Evolutionary conservation across 1,284 basidiomycete species (phyloP).

Genomic region (Marasmius sp.): DNA sequence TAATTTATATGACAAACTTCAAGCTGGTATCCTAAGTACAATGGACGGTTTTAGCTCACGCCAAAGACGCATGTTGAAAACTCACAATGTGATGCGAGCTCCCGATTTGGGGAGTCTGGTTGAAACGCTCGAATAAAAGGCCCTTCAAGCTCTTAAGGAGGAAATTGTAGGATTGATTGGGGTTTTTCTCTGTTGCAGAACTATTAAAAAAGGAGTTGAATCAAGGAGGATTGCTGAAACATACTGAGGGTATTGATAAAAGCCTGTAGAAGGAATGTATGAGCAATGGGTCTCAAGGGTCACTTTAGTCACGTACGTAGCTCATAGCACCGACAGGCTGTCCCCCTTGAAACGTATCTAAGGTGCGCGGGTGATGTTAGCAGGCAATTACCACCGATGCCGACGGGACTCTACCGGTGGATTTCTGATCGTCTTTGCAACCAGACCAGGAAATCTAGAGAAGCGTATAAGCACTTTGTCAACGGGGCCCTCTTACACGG

Average conservation of each 20-base stretch:
- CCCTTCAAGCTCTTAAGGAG: slow-evolving; percentile 64
- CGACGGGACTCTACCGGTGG: slow-evolving; percentile 20
- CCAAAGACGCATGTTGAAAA: slow-evolving; percentile 15
- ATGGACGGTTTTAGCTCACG: neutral
- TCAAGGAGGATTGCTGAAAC: slow-evolving; percentile 16
- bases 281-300: neutral
- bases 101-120: slow-evolving; percentile 80
- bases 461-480: neutral
- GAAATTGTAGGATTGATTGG: slow-evolving; percentile 73
- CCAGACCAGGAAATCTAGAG: slow-evolving; percentile 65
- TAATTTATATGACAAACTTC: slow-evolving; percentile 29
- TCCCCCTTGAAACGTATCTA: slow-evolving; percentile 50
- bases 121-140: slow-evolving; percentile 61
- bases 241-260: slow-evolving; percentile 62
- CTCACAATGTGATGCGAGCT: slow-evolving; percentile 72
- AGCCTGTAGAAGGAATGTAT: slow-evolving; percentile 44
- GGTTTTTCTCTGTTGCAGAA: slow-evolving; percentile 46
- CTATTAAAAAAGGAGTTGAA: neutral
- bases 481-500: neutral
- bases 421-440: slow-evolving; percentile 79
- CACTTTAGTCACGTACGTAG: slow-evolving; percentile 38
- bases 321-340: slow-evolving; percentile 74
- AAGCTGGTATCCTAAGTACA: slow-evolving; percentile 30
- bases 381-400: neutral
- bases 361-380: neutral